These are phyloP conservation scores for Penicillium canescens DNA, from an alignment of 495 filamentous ascomycete genomes.

Conservation along the genomic window DNA sequence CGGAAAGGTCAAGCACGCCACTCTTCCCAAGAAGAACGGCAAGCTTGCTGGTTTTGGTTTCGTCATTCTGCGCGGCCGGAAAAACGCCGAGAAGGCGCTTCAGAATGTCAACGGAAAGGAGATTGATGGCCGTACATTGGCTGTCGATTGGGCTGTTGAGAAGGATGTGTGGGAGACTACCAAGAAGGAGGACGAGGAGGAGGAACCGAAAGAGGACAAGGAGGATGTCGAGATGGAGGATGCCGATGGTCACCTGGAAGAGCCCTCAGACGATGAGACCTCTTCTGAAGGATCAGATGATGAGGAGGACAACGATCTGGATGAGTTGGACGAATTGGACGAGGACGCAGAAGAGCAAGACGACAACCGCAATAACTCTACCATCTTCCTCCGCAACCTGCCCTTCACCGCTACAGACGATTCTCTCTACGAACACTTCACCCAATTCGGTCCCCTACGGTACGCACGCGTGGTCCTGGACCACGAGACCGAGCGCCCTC, in stretches of 20 bases:
- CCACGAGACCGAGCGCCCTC: constrained; percentile 75
- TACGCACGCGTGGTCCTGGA: constrained; percentile 92
- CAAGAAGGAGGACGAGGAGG: constrained; percentile 43
- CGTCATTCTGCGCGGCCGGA: constrained; percentile 80
- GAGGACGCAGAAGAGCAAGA: constrained; percentile 54
- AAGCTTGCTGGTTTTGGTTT: constrained; percentile 89
- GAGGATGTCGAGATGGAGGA: constrained; percentile 41
- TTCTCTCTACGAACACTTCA: constrained; percentile 77
- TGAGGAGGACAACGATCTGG: constrained; percentile 28
- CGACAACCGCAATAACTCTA: constrained; percentile 61
- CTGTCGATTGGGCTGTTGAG: constrained; percentile 96
- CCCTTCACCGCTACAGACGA: constrained; percentile 84
- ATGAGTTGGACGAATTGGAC: constrained; percentile 30
- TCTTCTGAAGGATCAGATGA: constrained; percentile 28
- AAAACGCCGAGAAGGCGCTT: constrained; percentile 90
- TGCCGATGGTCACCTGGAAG: constrained; percentile 27
- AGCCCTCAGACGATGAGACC: constrained; percentile 24
- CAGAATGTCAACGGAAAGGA: constrained; percentile 83
- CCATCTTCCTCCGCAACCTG: constrained; percentile 91
- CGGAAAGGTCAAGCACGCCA: constrained; percentile 83
- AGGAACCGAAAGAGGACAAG: constrained; percentile 30
- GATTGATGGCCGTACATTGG: constrained; percentile 81
- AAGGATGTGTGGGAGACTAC: constrained; percentile 77
- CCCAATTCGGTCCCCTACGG: constrained; percentile 75
- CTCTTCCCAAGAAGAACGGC: constrained; percentile 72